Percentiles rank a stretch among this genome's conserved stretches.
These are phyloP conservation scores for Backusella liffmaniae DNA, from an alignment of 192 early-diverging fungal genomes.

Conservation along the genomic window DNA sequence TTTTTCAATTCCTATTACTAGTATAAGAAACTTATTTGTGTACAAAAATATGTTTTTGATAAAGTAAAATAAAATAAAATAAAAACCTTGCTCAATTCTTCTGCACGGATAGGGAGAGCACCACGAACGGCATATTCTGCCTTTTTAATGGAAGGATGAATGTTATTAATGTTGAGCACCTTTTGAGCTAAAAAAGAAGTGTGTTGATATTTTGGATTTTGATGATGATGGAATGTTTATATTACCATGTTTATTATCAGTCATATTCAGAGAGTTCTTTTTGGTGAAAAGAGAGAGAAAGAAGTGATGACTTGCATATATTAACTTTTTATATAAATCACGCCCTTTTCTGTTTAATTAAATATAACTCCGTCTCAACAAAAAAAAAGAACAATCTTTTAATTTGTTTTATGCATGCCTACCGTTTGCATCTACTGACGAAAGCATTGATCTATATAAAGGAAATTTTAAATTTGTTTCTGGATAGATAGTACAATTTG, in stretches of 20 bases:
- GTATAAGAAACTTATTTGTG: not conserved
- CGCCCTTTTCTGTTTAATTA: not conserved
- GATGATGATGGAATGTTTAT: not conserved
- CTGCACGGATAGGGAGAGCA: constrained; percentile 91
- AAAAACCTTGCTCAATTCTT: constrained; percentile 63
- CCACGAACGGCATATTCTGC: constrained; percentile 97
- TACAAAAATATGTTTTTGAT: too few relatives aligned
- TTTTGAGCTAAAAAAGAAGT: constrained; percentile 32
- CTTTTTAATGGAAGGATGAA: constrained; percentile 67
- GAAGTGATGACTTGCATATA: not conserved
- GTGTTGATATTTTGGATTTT: not conserved
- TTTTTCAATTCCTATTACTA: not conserved
- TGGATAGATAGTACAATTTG: not conserved
- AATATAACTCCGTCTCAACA: not conserved
- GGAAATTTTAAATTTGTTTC: not conserved
- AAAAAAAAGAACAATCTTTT: not conserved
- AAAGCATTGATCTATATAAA: not conserved
- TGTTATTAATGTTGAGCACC: constrained; percentile 65
- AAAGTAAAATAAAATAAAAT: too few relatives aligned
- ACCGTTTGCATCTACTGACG: not conserved
- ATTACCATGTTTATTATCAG: not conserved
- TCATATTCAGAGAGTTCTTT: not conserved
- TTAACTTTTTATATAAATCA: not conserved
- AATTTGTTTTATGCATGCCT: not conserved
- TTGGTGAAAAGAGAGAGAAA: not conserved